phyloP scores from a whole-genome alignment of 2,329 filamentous ascomycete species.

The Pyrenophora tritici-repentis region DNA sequence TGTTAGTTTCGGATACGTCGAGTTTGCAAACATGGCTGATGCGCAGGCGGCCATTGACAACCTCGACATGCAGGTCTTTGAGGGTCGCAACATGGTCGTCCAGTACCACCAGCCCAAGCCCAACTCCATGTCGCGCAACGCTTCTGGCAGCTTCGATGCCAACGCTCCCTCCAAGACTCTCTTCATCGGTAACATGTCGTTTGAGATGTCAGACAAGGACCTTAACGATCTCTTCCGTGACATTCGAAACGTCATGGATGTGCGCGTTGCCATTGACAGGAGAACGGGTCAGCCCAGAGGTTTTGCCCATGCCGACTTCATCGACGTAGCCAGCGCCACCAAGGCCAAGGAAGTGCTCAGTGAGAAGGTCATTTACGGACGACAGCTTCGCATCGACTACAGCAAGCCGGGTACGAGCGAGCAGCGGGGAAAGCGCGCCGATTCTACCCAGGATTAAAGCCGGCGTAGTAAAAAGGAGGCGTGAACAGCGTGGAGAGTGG shows the following conservation, averaged over 20 bases:
- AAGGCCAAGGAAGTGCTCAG: constrained; percentile 63
- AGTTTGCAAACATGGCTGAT: constrained; percentile 59
- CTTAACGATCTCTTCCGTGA: constrained; percentile 76
- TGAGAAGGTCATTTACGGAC: constrained; percentile 66
- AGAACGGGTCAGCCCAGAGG: constrained; percentile 79
- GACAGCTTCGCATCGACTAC: constrained; percentile 70
- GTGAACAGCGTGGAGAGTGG: neutral
- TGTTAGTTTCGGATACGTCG: constrained; percentile 68
- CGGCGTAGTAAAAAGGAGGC: neutral
- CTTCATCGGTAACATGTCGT: constrained; percentile 85
- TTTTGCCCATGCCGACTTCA: constrained; percentile 83
- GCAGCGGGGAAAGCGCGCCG: constrained; percentile 15
- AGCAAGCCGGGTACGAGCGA: constrained; percentile 41
- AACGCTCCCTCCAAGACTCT: constrained; percentile 67
- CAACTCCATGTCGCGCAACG: constrained; percentile 12
- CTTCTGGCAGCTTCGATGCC: constrained; percentile 2
- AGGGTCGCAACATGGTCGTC: constrained; percentile 67
- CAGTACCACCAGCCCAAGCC: constrained; percentile 57
- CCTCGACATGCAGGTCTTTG: constrained; percentile 64
- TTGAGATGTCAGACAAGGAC: constrained; percentile 82
- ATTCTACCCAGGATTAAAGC: constrained; percentile 22
- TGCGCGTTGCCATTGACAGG: constrained; percentile 82
- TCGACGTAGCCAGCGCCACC: constrained; percentile 67
- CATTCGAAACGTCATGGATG: constrained; percentile 71
- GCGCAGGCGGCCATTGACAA: constrained; percentile 62